Evolutionary conservation across 495 filamentous ascomycete genomes (phyloP), one percentile per base, ranked within the genome.

Genomic region (Articulospora tetracladia): DNA sequence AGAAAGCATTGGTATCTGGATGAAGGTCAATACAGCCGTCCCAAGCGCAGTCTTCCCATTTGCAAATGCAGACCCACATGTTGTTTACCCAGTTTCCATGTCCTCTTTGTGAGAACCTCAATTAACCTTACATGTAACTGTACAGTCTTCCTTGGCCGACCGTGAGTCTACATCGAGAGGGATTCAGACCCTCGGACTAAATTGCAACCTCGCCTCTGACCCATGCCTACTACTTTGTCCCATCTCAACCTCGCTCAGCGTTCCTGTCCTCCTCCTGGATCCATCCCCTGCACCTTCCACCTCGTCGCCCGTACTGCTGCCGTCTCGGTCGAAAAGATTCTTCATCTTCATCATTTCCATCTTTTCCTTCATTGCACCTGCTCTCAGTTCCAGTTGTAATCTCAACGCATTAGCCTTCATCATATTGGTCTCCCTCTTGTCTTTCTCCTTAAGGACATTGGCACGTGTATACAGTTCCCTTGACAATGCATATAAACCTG

Each of bases 361-460:
- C 68, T 60, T 69, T 28, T 12, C 72, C 30, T 72, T 67, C 23
- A 71, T 71, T 3, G 0, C 93, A 94, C 92, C 92, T 97, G 66
- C 76, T 77, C 66, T 86, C 83, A 36, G 87, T 86, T 39, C 88
- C 90, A 47, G 8, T 22, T 53, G 28, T 68, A 90, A 83, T 70
- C 90, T 84, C 56, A 96, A 89, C 41, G 83, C 84, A 60, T 98
- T 93, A 0, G 82, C 87, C 67, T 83, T 78, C 39, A 98, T 76
- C 72, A 98, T 93, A 32, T 92, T 79, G 67, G 79, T 77, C 70
- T 94, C 92, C 66, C 89, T 92, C 67, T 97, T 97, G 74, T 90
- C 83, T 25, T 76, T 81, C 6, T 94, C 95, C 63, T 88, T 96
- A 32, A 91, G 85, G 60, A 86, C 77, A 1, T 91, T 95, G 73